Percentiles rank a stretch among this genome's conserved stretches.
phyloP scores from a whole-genome alignment of 2,329 filamentous ascomycete species.

The Alternaria ethzedia region DNA sequence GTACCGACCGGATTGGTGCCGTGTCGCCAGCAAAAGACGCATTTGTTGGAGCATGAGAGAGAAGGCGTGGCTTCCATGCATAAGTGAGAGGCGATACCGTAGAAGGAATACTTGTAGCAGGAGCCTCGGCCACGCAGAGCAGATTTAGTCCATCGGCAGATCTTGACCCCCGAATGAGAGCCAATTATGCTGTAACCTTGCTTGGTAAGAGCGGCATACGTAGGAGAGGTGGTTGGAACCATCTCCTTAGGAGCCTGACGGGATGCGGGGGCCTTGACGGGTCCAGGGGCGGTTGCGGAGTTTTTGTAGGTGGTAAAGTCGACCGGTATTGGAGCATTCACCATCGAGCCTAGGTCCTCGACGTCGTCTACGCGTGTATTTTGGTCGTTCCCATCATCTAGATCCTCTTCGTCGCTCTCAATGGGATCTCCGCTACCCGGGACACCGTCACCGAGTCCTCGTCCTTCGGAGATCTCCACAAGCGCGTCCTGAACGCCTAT shows the following conservation, averaged over 20 bases:
- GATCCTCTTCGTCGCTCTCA: conserved; percentile 80
- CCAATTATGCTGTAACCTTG: conserved; percentile 96
- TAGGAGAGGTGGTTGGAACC: conserved; percentile 90
- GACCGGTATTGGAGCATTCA: conserved; percentile 68
- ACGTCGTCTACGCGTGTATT: conserved; percentile 70
- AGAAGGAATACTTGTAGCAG: conserved; percentile 98
- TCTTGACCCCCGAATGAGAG: conserved; percentile 94
- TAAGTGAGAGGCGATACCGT: conserved; percentile 93
- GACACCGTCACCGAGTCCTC: conserved; percentile 69
- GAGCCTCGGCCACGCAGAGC: conserved; percentile 90
- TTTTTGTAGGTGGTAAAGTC: conserved; percentile 80
- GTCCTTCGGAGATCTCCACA: conserved; percentile 60
- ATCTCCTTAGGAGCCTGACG: conserved; percentile 72
- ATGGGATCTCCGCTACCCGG: conserved; percentile 80
- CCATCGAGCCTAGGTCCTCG: conserved; percentile 78
- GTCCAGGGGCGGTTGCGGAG: conserved; percentile 58
- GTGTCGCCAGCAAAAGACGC: conserved; percentile 98
- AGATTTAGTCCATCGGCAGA: conserved; percentile 98
- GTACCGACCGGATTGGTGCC: conserved; percentile 97
- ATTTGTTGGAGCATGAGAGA: conserved; percentile 96
- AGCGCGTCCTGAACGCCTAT: conserved; percentile 76
- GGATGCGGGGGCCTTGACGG: conserved; percentile 54
- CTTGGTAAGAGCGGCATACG: conserved; percentile 87
- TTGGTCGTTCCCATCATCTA: conserved; percentile 51
- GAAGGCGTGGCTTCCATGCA: conserved; percentile 99